Evolutionary conservation across 2,329 filamentous ascomycete species (phyloP).

Genomic region (Rutstroemia sp.): DNA sequence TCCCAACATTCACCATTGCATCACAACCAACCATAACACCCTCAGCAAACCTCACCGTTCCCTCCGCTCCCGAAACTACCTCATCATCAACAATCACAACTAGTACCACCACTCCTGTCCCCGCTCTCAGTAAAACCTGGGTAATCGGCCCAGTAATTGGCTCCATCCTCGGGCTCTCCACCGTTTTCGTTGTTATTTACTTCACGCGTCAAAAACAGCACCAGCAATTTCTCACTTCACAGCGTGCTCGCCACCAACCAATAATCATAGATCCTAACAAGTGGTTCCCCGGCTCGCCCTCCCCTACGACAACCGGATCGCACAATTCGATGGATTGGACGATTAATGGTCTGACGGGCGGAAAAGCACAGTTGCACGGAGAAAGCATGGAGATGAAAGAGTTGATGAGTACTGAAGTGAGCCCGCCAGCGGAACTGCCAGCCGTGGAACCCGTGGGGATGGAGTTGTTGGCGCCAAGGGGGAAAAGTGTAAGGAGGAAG

Average conservation of each 20-base stretch:
- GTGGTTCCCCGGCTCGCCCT: neutral
- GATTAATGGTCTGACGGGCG: constrained; percentile 4
- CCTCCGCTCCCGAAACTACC: neutral
- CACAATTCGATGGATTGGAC: constrained; percentile 7
- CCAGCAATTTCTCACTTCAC: neutral
- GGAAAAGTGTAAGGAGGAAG: neutral
- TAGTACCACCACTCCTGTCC: neutral
- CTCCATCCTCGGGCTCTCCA: constrained; percentile 20
- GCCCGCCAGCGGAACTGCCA: constrained; percentile 19
- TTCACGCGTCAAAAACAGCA: constrained; percentile 19
- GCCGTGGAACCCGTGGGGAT: constrained; percentile 20
- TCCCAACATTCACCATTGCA: neutral
- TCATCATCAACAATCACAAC: neutral
- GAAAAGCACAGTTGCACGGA: constrained; percentile 17
- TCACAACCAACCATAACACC: neutral
- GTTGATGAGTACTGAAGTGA: constrained; percentile 16
- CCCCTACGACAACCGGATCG: neutral
- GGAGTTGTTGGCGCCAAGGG: constrained; percentile 18
- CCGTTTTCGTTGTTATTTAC: constrained; percentile 22
- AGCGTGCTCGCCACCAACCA: neutral
- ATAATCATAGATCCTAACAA: neutral
- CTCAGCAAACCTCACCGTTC: neutral
- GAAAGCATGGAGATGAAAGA: constrained; percentile 18
- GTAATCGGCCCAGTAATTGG: constrained; percentile 23
- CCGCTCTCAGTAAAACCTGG: constrained; percentile 17